phyloP scores from a whole-genome alignment of 352 stramenopile genomes.

The Pythium brassicae region DNA sequence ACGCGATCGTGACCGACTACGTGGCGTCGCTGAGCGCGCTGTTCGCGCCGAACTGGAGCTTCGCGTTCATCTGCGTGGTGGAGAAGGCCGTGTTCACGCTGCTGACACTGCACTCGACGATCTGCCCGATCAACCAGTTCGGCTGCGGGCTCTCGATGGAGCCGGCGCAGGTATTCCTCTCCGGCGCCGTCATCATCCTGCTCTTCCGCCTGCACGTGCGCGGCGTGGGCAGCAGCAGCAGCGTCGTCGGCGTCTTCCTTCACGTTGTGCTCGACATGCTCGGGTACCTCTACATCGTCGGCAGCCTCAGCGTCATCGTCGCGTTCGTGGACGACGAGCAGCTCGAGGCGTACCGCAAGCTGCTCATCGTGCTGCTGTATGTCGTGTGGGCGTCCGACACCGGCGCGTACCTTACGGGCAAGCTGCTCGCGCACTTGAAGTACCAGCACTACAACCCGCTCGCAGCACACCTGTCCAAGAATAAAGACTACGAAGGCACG shows the following conservation, averaged over 20 bases:
- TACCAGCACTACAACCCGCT: slow-evolving; percentile 81
- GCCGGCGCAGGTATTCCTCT: slow-evolving; percentile 45
- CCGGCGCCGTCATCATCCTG: slow-evolving; percentile 50
- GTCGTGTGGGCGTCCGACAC: slow-evolving; percentile 88
- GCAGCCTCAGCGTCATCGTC: slow-evolving; percentile 53
- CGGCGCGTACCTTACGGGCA: slow-evolving; percentile 91
- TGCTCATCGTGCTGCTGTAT: slow-evolving; percentile 64
- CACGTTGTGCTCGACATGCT: slow-evolving; percentile 61
- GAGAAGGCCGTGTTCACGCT: slow-evolving; percentile 69
- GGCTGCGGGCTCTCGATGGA: slow-evolving; percentile 45
- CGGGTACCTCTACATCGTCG: slow-evolving; percentile 69
- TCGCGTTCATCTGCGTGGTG: slow-evolving; percentile 59
- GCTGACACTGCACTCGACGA: slow-evolving; percentile 57
- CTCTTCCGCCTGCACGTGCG: slow-evolving; percentile 36
- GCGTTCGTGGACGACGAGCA: slow-evolving; percentile 63
- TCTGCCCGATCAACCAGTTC: slow-evolving; percentile 71
- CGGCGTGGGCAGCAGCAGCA: slow-evolving; percentile 3
- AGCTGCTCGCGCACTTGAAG: slow-evolving; percentile 83
- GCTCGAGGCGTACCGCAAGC: slow-evolving; percentile 47
- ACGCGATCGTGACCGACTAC: slow-evolving; percentile 55
- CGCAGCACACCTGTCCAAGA: slow-evolving; percentile 89
- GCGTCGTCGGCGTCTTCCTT: slow-evolving; percentile 16
- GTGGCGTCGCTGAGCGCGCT: slow-evolving; percentile 47
- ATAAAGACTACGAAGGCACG: slow-evolving; percentile 96
- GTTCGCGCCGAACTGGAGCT: slow-evolving; percentile 62